phyloP scores from a whole-genome alignment of 108 stramenopile genomes.

The Craspedostauros australis region DNA sequence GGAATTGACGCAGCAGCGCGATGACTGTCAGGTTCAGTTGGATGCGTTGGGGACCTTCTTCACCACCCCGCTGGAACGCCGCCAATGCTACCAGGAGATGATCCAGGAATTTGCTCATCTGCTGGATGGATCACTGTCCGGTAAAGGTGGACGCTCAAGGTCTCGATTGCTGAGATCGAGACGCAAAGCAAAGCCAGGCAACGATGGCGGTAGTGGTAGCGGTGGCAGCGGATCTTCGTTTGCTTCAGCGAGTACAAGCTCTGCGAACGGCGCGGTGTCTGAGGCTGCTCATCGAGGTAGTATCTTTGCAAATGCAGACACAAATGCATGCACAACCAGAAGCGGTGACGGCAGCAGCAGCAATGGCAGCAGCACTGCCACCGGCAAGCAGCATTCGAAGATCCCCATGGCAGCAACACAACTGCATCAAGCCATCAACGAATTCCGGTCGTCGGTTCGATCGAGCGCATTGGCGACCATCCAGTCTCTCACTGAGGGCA shows the following conservation, averaged over 20 bases:
- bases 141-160: too few species aligned
- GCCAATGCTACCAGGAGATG: constrained; percentile 35
- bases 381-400: neutral
- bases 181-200: too few species aligned
- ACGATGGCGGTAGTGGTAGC: too few species aligned
- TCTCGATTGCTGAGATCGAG: too few species aligned
- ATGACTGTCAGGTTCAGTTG: neutral
- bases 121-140: constrained; percentile 28
- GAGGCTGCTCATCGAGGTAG: too few species aligned
- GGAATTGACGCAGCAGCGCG: constrained; percentile 22
- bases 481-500: constrained; percentile 28
- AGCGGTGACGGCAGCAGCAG: neutral
- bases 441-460: constrained; percentile 22
- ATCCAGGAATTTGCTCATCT: constrained; percentile 21
- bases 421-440: constrained; percentile 32
- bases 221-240: too few species aligned
- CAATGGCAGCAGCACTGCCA: neutral
- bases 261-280: too few species aligned
- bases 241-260: too few species aligned
- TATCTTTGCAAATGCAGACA: too few species aligned
- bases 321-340: constrained; percentile 1
- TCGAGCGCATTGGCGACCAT: constrained; percentile 31
- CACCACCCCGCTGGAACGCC: constrained; percentile 31
- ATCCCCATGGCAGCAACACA: constrained; percentile 16
- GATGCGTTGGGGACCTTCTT: constrained; percentile 12